Conservation (phyloP, 768 basidiomycete genomes). For the Trametes punicea region DNA sequence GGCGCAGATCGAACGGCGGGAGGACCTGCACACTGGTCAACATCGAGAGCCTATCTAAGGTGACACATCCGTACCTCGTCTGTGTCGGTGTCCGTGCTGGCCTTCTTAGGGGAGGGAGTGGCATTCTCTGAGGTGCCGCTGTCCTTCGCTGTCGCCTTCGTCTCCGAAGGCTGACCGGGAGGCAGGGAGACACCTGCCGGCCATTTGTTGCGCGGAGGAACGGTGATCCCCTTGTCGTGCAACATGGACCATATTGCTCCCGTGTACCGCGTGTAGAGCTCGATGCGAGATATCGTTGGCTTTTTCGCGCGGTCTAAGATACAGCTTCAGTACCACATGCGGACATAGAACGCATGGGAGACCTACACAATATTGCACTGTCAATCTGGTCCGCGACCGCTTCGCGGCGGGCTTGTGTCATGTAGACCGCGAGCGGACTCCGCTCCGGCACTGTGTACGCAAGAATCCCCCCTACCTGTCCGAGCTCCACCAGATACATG, state of each 20-base stretch:
- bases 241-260: conserved; percentile 57
- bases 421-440: conserved; percentile 71
- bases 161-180: conserved; percentile 16
- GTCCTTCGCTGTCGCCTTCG: background rate
- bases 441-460: conserved; percentile 81
- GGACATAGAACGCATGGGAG: background rate
- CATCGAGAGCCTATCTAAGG: background rate
- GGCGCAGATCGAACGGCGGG: conserved; percentile 49
- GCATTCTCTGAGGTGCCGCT: conserved; percentile 5
- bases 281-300: conserved; percentile 57
- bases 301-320: conserved; percentile 47
- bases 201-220: conserved; percentile 36
- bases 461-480: conserved; percentile 71
- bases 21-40: conserved; percentile 32
- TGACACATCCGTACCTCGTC: conserved; percentile 33
- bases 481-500: conserved; percentile 66
- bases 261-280: conserved; percentile 64
- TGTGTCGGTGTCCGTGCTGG: conserved; percentile 34
- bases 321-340: background rate
- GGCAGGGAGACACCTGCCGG: conserved; percentile 47
- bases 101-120: conserved; percentile 23
- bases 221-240: conserved; percentile 46
- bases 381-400: conserved; percentile 87
- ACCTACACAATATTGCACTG: conserved; percentile 78
- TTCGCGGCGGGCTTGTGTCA: conserved; percentile 73